These are phyloP conservation scores for Coemansia sp. DNA, from an alignment of 192 early-diverging fungal genomes.

Conservation along the genomic window DNA sequence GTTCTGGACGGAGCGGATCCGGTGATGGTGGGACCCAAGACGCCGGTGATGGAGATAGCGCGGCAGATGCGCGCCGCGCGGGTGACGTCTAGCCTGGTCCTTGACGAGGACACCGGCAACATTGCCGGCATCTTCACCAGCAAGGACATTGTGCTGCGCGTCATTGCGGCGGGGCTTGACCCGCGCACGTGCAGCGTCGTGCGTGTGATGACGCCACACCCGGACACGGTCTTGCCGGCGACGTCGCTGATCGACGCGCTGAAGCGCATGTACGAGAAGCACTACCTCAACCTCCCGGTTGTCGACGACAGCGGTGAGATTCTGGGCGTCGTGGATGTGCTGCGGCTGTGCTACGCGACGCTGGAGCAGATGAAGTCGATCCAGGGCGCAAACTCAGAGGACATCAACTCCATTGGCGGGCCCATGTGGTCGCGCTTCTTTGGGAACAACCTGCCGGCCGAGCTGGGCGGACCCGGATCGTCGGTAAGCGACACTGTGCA, in stretches of 20 bases:
- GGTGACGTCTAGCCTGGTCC: slow-evolving; percentile 76
- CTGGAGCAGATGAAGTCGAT: slow-evolving; percentile 80
- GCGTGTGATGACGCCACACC: slow-evolving; percentile 95
- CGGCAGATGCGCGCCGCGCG: slow-evolving; percentile 72
- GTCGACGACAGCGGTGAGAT: slow-evolving; percentile 70
- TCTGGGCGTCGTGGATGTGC: slow-evolving; percentile 80
- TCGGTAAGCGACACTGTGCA: slow-evolving; percentile 65
- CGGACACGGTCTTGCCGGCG: slow-evolving; percentile 71
- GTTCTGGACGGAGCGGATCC: slow-evolving; percentile 73
- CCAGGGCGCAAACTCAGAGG: slow-evolving; percentile 42
- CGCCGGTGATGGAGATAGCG: slow-evolving; percentile 74
- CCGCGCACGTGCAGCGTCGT: slow-evolving; percentile 91
- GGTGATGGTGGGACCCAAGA: slow-evolving; percentile 64
- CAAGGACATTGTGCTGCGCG: slow-evolving; percentile 86
- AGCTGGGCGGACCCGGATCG: slow-evolving; percentile 69
- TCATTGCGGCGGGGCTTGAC: slow-evolving; percentile 85
- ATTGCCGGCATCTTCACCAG: slow-evolving; percentile 93
- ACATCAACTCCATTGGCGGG: slow-evolving; percentile 28
- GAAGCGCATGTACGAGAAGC: slow-evolving; percentile 85
- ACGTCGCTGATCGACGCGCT: slow-evolving; percentile 82
- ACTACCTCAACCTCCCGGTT: slow-evolving; percentile 84
- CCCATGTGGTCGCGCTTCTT: slow-evolving; percentile 84
- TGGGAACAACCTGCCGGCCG: slow-evolving; percentile 63
- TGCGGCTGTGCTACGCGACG: slow-evolving; percentile 80
- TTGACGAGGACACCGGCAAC: slow-evolving; percentile 62